Evolutionary conservation across 306 rosid genomes (phyloP).

Genomic region (Prunus davidiana): DNA sequence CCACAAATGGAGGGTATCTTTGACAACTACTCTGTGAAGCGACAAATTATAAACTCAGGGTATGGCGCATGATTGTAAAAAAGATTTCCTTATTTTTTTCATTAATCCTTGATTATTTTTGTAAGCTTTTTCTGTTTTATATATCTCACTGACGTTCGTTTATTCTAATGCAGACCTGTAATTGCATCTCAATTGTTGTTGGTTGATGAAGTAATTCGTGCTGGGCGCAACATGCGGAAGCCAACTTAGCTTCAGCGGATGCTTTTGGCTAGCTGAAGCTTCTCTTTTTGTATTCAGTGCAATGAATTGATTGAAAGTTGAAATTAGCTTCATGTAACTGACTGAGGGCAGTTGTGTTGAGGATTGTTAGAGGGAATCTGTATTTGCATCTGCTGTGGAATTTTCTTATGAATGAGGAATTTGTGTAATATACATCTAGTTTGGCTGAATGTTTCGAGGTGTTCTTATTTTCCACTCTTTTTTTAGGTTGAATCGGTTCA

Average conservation of each 20-base stretch:
- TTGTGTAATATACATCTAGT: neutral
- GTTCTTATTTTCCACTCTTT: neutral
- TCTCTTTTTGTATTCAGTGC: slow-evolving; percentile 16
- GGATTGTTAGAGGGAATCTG: slow-evolving; percentile 9
- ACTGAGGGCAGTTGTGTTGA: slow-evolving; percentile 2
- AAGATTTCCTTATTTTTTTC: neutral
- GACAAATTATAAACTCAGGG: slow-evolving; percentile 95
- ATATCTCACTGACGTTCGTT: neutral
- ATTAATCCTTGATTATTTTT: neutral
- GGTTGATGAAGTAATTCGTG: slow-evolving; percentile 98
- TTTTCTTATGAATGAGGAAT: neutral
- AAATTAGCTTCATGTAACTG: neutral
- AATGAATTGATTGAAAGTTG: slow-evolving; percentile 13
- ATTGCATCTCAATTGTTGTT: slow-evolving; percentile 85
- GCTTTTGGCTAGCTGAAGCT: neutral
- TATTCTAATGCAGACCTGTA: slow-evolving; percentile 67
- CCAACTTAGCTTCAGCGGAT: slow-evolving; percentile 43
- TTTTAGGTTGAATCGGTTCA: neutral
- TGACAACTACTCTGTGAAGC: slow-evolving; percentile 92
- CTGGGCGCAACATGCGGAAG: slow-evolving; percentile 95
- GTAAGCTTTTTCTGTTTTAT: neutral
- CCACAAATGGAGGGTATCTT: slow-evolving; percentile 96
- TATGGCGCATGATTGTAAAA: slow-evolving; percentile 10
- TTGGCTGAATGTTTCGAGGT: neutral
- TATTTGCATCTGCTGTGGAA: neutral